phyloP scores from a whole-genome alignment of 352 stramenopile species.

The Phytophthora pisi region DNA sequence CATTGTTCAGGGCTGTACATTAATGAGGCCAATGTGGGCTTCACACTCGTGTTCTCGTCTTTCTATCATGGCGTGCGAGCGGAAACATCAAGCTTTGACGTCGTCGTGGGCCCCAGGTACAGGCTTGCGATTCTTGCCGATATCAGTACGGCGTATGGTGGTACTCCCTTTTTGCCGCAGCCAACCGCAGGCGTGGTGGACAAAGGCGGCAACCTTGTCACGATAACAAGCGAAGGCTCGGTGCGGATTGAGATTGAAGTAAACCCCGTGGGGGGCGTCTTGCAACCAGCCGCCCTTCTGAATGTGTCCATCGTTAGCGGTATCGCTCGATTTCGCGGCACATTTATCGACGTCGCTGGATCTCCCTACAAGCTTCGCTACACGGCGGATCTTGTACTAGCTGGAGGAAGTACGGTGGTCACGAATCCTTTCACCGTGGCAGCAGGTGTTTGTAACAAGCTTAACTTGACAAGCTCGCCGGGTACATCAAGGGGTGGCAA shows the following conservation, averaged over 20 bases:
- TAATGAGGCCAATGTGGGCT: constrained; percentile 61
- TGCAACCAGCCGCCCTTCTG: constrained; percentile 52
- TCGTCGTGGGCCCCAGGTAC: constrained; percentile 66
- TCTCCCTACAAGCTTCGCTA: constrained; percentile 82
- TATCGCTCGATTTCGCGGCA: constrained; percentile 59
- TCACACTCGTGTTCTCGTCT: constrained; percentile 74
- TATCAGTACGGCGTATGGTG: constrained; percentile 81
- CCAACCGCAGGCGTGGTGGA: constrained; percentile 81
- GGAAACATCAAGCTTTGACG: constrained; percentile 75
- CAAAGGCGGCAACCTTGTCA: constrained; percentile 73
- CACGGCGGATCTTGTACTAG: constrained; percentile 59
- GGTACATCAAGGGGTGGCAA: constrained; percentile 59
- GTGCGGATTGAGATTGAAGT: constrained; percentile 71
- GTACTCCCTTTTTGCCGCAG: constrained; percentile 77
- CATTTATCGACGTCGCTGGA: constrained; percentile 79
- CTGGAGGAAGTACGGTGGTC: constrained; percentile 55
- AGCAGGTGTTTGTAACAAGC: constrained; percentile 49
- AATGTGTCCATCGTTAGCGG: constrained; percentile 64
- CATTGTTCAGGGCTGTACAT: constrained; percentile 78
- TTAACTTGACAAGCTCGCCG: constrained; percentile 54
- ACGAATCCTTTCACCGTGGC: constrained; percentile 85
- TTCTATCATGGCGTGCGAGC: constrained; percentile 70
- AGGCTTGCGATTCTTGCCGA: constrained; percentile 69
- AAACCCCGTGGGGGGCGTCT: constrained; percentile 59
- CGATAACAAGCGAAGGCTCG: constrained; percentile 46